Conservation (phyloP, 2,329 filamentous ascomycete genomes). For the Cordyceps javanica region DNA sequence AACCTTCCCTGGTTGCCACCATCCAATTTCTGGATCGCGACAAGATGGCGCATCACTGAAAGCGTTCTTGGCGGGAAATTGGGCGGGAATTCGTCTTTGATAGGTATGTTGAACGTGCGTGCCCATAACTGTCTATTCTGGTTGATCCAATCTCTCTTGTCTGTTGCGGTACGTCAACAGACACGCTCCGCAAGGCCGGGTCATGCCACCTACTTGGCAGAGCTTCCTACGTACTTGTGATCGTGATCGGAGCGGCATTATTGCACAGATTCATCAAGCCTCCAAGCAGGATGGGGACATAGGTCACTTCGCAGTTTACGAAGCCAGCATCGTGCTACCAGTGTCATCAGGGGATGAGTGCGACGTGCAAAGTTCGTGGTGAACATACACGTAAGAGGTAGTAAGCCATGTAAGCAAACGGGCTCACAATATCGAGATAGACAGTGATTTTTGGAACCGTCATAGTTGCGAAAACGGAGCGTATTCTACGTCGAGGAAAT, state of each 20-base stretch:
- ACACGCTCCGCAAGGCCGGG: not conserved
- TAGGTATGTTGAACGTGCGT: constrained; percentile 28
- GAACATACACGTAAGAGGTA: constrained; percentile 30
- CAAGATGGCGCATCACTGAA: constrained; percentile 28
- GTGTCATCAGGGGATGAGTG: not conserved
- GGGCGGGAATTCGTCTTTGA: constrained; percentile 23
- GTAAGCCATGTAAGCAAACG: constrained; percentile 34
- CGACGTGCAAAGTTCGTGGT: not conserved
- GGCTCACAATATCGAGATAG: constrained; percentile 34
- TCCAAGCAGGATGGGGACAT: constrained; percentile 33
- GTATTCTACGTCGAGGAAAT: not conserved
- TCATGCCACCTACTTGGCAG: not conserved
- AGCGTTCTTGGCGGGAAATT: constrained; percentile 32
- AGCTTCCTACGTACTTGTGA: constrained; percentile 27
- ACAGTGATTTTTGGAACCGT: constrained; percentile 27
- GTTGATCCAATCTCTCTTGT: constrained; percentile 33
- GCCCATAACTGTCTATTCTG: constrained; percentile 28
- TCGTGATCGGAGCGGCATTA: constrained; percentile 29
- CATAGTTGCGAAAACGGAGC: not conserved
- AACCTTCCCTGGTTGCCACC: constrained; percentile 18
- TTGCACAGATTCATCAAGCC: constrained; percentile 32
- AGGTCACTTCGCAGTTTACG: constrained; percentile 24
- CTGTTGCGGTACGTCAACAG: constrained; percentile 15
- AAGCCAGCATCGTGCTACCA: constrained; percentile 27
- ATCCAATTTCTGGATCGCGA: constrained; percentile 20